These are phyloP conservation scores for Penstemon newberryi DNA, from an alignment of 257 asterid species.

Conservation along the genomic window DNA sequence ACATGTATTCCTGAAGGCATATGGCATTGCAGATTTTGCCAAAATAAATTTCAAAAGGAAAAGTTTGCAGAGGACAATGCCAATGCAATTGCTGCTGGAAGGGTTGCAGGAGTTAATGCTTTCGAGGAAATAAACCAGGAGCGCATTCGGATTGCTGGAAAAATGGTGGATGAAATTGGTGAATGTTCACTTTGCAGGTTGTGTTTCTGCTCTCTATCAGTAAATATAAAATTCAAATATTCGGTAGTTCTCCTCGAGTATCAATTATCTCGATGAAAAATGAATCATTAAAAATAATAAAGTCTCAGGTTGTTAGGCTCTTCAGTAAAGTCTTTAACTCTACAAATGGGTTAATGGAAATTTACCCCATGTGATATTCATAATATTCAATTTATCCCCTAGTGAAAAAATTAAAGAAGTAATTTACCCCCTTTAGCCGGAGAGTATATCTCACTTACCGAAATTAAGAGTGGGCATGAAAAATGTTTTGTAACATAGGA, in stretches of 20 bases:
- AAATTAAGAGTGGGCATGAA: no score
- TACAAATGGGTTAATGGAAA: no score
- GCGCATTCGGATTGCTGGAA: conserved; percentile 66
- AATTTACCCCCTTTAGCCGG: no score
- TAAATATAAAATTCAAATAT: not conserved
- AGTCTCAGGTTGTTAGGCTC: not conserved
- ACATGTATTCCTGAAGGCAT: conserved; percentile 54
- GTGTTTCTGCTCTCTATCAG: conserved; percentile 16
- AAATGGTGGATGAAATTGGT: conserved; percentile 53
- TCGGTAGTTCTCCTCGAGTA: not conserved
- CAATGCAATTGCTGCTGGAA: conserved; percentile 90
- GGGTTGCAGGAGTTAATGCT: conserved; percentile 77
- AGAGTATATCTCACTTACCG: no score
- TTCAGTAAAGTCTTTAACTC: not conserved
- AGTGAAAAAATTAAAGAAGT: no score
- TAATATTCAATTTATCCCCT: no score
- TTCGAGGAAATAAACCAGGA: conserved; percentile 70
- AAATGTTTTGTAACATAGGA: no score
- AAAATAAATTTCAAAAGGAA: conserved; percentile 55
- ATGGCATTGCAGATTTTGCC: conserved; percentile 81
- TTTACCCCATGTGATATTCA: no score
- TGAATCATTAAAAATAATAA: not conserved
- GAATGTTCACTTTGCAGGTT: conserved; percentile 95
- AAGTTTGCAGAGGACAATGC: conserved; percentile 50
- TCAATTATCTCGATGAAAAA: not conserved